Evolutionary conservation across 1,284 basidiomycete species (phyloP), one percentile per base, ranked within the genome.

Genomic region (Naganishia liquefaciens): DNA sequence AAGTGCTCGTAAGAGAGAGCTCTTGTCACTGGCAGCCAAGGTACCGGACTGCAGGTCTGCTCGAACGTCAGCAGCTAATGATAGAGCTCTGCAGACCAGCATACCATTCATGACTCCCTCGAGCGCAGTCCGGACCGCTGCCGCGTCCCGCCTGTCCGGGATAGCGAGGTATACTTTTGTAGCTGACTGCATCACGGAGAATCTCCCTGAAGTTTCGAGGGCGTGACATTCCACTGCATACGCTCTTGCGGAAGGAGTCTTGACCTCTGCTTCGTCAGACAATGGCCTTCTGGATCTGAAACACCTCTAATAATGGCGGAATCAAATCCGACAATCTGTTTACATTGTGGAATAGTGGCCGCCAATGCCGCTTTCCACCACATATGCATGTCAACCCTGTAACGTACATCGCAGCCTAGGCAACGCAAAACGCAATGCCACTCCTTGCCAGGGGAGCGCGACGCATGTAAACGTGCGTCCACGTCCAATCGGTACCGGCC

Each of bases 101-200:
- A 64, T 28, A 62, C 47, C 28, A 42, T 50, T 40, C 37, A 52
- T 39, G 27, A 54, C 39, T 9, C 21, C 40, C 46, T 44, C 10
- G 27, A 60, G 30, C 43, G 27, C 52, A 13, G n/a, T 28, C 27
- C 49, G 62, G 54, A 50, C 65, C 42, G 43, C 58, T 37, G 46
- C 33, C 30, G 33, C 15, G 17, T 60, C 57, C 7, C 47, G 57
- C 57, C n/a, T 50, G 33, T 60, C 23, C 6, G 37, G 13, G 23
- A 60, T 49, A 11, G 28, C n/a, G 37, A 39, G n/a, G 46, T 60
- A 60, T 9, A 37, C 39, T 9, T 37, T 33, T 33, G 30, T 10
- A 5, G 30, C 30, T 10, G 30, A 33, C 5, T 33, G 30, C 30
- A 33, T 33, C 5, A 5, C 30, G 5, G 5, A 10, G 30, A 5